phyloP scores from a whole-genome alignment of 179 eudicot genomes.

The Amaranthus tricolor region DNA sequence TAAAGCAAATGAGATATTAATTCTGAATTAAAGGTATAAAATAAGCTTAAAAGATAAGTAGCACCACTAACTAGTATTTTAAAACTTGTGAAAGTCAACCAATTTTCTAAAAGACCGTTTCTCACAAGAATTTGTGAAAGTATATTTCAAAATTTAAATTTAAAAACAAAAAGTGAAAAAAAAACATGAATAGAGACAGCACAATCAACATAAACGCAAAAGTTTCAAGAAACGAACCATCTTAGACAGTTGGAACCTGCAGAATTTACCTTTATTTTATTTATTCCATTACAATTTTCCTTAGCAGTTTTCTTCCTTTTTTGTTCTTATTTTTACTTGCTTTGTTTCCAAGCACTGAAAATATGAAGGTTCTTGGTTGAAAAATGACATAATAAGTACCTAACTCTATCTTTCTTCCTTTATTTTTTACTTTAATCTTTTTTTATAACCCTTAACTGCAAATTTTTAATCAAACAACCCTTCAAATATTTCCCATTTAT shows the following conservation, averaged over 20 bases:
- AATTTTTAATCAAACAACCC: background rate
- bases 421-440: background rate
- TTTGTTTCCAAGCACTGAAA: conserved; percentile 28
- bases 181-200: background rate
- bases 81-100: no score
- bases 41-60: no score
- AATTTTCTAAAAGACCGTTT: no score
- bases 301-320: background rate
- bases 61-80: no score
- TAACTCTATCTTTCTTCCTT: background rate
- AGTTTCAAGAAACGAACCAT: conserved; percentile 32
- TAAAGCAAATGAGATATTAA: no score
- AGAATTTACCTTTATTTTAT: background rate
- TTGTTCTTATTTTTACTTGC: conserved; percentile 13
- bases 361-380: conserved; percentile 3
- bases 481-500: conserved; percentile 12
- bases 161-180: background rate
- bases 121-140: no score
- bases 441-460: conserved; percentile 12
- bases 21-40: no score
- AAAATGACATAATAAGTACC: background rate
- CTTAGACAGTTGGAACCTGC: conserved; percentile 25
- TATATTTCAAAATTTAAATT: conserved; percentile 6
- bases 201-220: conserved; percentile 10
- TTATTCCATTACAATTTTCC: background rate